Base-by-base conservation (phyloP, 2,329 filamentous ascomycete genomes). In the Pyricularia sp. region DNA sequence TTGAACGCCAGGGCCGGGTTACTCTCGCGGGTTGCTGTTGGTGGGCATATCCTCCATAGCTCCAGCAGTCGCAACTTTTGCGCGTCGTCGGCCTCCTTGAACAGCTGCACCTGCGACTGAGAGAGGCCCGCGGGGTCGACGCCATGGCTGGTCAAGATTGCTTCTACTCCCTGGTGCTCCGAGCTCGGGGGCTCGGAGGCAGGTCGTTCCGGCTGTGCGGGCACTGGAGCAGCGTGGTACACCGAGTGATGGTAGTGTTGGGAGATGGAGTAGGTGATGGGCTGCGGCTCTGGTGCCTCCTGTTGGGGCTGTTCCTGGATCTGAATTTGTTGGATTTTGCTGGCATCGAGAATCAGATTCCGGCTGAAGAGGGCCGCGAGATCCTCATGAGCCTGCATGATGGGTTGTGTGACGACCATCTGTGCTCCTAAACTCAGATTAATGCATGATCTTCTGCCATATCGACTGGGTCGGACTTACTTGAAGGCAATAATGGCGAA, bases 171-270 rank as follows among this genome's bases (percentile, higher is more conserved):
- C 64, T 81, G 77, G 12, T 63, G 25, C 23, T 33, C 33, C 50
- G 79, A 81, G 73, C 81, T 80, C 42, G 80, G 80, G 6, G 83
- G 83, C 71, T 85, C 84, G 17, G 83, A 88, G 26, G 83, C 83
- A 25, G 80, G 82, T 67, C 82, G 79, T 70, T 80, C 79, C 1
- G 82, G 78, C 33, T 74, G 72, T 55, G 72, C 26, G 72, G 69
- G 5, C 74, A 72, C 59, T 78, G 74, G 64, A 65, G 76, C 71
- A 25, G 79, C 77, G 68, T 83, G 81, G 76, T 96, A 92, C 64
- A 90, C 83, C 10, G 92, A 93, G 76, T 94, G 92, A 72, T 90
- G 90, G 78, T 97, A 97, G 78, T 97, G 93, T 75, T 92, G 90
- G 11, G 92, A 91, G 73, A 92, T 87, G 70, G 85, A 89, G 80